Percentiles rank a stretch among this genome's conserved stretches.
These are phyloP conservation scores for Graphium sp. DNA, from an alignment of 2,329 filamentous ascomycete genomes.

Conservation along the genomic window DNA sequence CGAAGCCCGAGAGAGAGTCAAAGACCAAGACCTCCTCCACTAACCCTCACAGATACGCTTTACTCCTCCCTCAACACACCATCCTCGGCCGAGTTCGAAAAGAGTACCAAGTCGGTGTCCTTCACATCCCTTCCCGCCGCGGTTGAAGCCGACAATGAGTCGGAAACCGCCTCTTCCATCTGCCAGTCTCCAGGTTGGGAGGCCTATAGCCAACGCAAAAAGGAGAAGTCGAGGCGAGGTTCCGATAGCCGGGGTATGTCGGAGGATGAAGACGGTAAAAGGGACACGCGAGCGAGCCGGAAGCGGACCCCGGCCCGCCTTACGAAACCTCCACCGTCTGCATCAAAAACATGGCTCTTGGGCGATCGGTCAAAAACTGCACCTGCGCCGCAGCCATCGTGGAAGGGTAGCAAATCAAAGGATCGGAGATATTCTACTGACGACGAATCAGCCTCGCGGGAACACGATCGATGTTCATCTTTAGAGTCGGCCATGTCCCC, in stretches of 20 bases:
- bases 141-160: not conserved
- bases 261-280: too few relatives aligned
- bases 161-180: not conserved
- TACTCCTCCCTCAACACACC: constrained; percentile 1
- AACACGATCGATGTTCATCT: not conserved
- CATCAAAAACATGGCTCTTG: constrained; percentile 2
- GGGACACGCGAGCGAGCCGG: not conserved
- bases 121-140: not conserved
- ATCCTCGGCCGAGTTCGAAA: not conserved
- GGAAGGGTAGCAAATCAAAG: not conserved
- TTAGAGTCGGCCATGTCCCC: too few relatives aligned
- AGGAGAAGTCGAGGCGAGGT: too few relatives aligned
- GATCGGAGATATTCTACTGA: not conserved
- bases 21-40: not conserved
- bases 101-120: constrained; percentile 1
- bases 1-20: not conserved
- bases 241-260: too few relatives aligned
- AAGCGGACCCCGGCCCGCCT: not conserved
- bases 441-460: not conserved
- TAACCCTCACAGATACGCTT: not conserved
- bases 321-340: constrained; percentile 3
- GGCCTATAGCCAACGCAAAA: not conserved
- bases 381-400: not conserved
- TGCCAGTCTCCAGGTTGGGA: not conserved
- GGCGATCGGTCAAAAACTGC: not conserved